Percentiles rank a stretch among this genome's conserved stretches.
Evolutionary conservation across 2,329 filamentous ascomycete genomes (phyloP).

Genomic region (Monosporascus sp.): DNA sequence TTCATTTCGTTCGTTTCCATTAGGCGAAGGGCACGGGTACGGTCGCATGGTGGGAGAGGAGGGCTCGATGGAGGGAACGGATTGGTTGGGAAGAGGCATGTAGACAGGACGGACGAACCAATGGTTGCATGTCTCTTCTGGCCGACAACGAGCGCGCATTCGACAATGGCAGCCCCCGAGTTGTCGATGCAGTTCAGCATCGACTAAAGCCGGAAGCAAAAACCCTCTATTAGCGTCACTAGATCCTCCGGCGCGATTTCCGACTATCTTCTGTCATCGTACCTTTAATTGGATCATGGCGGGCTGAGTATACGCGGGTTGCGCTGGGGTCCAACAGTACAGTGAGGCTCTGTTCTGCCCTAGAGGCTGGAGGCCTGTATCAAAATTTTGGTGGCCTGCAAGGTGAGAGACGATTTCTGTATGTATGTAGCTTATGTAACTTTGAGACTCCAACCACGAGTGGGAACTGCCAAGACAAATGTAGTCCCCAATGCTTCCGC

Average conservation of each 20-base stretch:
- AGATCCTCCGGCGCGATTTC: background rate
- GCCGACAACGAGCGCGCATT: conserved; percentile 88
- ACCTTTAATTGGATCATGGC: conserved; percentile 93
- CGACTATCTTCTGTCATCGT: conserved; percentile 4
- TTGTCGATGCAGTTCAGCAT: conserved; percentile 99
- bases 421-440: too few species aligned
- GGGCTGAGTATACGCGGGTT: conserved; percentile 25
- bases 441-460: too few species aligned
- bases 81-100: background rate
- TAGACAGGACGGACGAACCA: conserved; percentile 51
- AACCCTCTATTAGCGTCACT: background rate
- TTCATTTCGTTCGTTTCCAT: too few species aligned
- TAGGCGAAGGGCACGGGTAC: too few species aligned
- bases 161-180: conserved; percentile 93
- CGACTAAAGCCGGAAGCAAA: conserved; percentile 60
- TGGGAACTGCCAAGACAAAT: too few species aligned
- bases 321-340: conserved; percentile 7
- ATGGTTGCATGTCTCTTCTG: conserved; percentile 86
- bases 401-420: too few species aligned
- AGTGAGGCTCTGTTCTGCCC: background rate
- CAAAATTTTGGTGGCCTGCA: too few species aligned
- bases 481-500: background rate
- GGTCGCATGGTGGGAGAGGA: background rate
- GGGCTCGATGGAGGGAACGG: background rate
- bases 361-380: too few species aligned